Evolutionary conservation across 176 grass and related monocot genomes (phyloP), one percentile per base, ranked within the genome.

Genomic region (Bothriochloa decipiens): DNA sequence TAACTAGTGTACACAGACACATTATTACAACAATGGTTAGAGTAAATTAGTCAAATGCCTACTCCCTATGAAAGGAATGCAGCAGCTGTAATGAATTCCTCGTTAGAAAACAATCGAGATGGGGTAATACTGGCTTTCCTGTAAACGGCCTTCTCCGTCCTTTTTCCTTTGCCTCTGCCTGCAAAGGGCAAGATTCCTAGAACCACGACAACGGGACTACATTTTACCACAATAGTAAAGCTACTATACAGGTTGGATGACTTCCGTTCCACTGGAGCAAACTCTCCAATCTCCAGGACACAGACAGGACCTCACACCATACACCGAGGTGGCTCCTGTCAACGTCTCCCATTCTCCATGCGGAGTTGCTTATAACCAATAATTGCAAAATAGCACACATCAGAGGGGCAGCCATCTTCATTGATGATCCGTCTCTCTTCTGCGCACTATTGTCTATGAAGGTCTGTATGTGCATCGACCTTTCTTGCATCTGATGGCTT

Each of bases 11-110:
- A 87, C 89, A 83, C 16, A 36, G 6, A 39, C 32, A 60, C 29
- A 75, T 35, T 46, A 85, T 81, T 77, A 43, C 65, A 87, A 9
- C 70, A 81, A 84, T 77, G 81, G 81, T 84, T 75, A 87, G 60
- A 28, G 18, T 33, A 74, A 81, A 87, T 84, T 58, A 47, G 70
- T 70, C 13, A 52, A 84, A 81, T 72, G 64, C 71, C 17, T 27
- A 33, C 69, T 81, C 52, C 36, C 27, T 58, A 40, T 13, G 8
- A 80, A 74, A 82, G 18, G 69, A 79, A 83, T 69, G 61, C 81
- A 35, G 69, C 42, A 70, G 29, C 50, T 42, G 76, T 42, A 42
- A 74, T 41, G 46, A 76, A 25, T 45, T 55, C 35, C 52, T 50
- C 69, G 47, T 67, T 75, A 64, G 52, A 15, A 76, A 64, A 70